These are phyloP conservation scores for Cladophialophora bantiana DNA, from an alignment of 2,329 filamentous ascomycete species.

Conservation along the genomic window DNA sequence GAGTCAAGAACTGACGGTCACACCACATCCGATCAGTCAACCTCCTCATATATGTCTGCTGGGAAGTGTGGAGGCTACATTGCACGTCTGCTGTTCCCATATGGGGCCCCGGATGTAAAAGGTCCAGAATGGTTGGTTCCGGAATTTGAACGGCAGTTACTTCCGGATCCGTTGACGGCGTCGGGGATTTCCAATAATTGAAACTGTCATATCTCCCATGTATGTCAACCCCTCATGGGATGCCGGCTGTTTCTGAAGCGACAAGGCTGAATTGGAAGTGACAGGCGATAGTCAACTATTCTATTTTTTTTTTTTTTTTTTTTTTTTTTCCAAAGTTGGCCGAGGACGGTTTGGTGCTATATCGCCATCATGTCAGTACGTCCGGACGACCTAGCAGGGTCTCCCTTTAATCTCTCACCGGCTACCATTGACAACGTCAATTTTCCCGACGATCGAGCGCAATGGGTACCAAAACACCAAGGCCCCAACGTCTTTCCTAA, in stretches of 20 bases:
- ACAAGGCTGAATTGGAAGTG: not conserved
- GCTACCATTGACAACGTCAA: not conserved
- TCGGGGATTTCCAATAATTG: not conserved
- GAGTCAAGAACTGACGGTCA: not conserved
- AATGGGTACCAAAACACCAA: slow-evolving; percentile 41
- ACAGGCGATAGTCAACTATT: not conserved
- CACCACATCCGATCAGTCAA: not conserved
- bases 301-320: not conserved
- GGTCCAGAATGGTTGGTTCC: not conserved
- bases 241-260: not conserved
- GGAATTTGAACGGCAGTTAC: not conserved
- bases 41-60: not conserved
- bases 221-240: not conserved
- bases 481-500: slow-evolving; percentile 44
- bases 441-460: slow-evolving; percentile 21
- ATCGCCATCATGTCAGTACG: not conserved
- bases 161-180: too few relatives aligned
- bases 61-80: not conserved
- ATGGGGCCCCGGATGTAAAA: not conserved
- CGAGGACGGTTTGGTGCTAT: not conserved
- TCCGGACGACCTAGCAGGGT: not conserved
- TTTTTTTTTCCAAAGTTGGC: not conserved
- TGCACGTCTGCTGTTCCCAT: not conserved
- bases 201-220: not conserved
- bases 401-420: not conserved